Evolutionary conservation across 495 filamentous ascomycete species (phyloP).

Genomic region (Neurospora hispaniola): DNA sequence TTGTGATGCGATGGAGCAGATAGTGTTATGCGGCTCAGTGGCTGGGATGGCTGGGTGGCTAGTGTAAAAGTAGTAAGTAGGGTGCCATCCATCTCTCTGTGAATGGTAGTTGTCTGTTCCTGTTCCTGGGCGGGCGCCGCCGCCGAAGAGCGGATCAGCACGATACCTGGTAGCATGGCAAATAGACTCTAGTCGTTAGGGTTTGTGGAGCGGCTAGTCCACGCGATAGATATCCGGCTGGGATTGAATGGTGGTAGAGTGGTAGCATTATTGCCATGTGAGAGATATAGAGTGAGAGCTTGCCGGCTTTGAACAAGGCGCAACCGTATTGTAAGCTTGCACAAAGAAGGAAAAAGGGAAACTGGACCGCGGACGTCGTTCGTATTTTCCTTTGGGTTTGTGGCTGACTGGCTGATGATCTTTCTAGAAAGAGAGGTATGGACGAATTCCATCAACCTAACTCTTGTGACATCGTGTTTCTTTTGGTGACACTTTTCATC

Average conservation of each 20-base stretch:
- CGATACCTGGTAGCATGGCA: not conserved
- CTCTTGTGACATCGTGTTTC: not conserved
- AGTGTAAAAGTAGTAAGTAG: not conserved
- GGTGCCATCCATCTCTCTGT: not conserved
- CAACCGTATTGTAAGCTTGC: not conserved
- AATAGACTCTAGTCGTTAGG: not conserved
- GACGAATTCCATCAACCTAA: not conserved
- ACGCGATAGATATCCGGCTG: not conserved
- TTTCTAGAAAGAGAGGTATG: not conserved
- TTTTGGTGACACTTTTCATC: not conserved
- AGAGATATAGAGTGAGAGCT: not conserved
- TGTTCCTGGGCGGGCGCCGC: not conserved
- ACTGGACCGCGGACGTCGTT: not conserved
- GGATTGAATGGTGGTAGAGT: not conserved
- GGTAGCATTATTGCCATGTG: not conserved
- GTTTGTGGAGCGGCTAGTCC: not conserved
- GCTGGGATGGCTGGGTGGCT: not conserved
- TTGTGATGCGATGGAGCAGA: not conserved
- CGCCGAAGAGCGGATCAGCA: not conserved
- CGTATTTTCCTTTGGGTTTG: not conserved
- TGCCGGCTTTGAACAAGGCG: not conserved
- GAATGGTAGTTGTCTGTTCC: not conserved
- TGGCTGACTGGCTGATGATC: not conserved
- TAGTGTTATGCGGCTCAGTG: not conserved
- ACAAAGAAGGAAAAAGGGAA: not conserved